Evolutionary conservation across 73 alveolate species (phyloP), one percentile per base, ranked within the genome.

Genomic region (Tetrahymena elliotti): DNA sequence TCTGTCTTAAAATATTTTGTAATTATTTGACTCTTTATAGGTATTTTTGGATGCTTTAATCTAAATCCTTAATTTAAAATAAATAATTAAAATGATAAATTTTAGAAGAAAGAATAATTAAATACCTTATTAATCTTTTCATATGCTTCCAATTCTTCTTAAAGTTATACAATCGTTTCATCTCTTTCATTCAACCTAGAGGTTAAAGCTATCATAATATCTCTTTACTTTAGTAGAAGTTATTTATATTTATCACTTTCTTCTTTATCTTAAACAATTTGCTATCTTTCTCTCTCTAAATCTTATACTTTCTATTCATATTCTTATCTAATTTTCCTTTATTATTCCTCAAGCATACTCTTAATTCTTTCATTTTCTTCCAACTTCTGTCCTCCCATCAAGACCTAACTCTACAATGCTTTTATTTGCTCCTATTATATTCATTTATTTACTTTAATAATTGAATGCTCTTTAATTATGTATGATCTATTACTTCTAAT

Each of bases 201-300:
- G 4, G 99, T 99, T 54, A 99, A 97, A 4, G 99, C 99, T 33
- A 99, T 98, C 99, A 99, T 99, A 52, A 99, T 99, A 98, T 99
- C 99, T 93, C 99, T 97, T 94, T 99, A 98, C 95, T 99, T 99
- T 39, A 99, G 93, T 83, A 99, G 97, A 54, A 99, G 97, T 95
- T 99, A 99, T 98, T 99, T 99, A 96, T 98, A 99, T 95, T 99
- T 98, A 93, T 99, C 99, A 84, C 98, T 99, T 94, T 99, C 98
- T 13, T 99, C 99, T 94, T 99, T 98, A 93, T 98, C 99, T 93
- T 98, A 99, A 93, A 98, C 99, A 39, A 99, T 98, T 93, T 96
- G 97, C 52, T 97, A 97, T 93, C 99, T 96, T 95, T 98, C 99
- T 96, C 97, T 97, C 96, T 98, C 99, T 33, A 99, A 94, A 95